Evolutionary conservation across 140 eudicot genomes (phyloP).

Genomic region (Stevia rebaudiana): DNA sequence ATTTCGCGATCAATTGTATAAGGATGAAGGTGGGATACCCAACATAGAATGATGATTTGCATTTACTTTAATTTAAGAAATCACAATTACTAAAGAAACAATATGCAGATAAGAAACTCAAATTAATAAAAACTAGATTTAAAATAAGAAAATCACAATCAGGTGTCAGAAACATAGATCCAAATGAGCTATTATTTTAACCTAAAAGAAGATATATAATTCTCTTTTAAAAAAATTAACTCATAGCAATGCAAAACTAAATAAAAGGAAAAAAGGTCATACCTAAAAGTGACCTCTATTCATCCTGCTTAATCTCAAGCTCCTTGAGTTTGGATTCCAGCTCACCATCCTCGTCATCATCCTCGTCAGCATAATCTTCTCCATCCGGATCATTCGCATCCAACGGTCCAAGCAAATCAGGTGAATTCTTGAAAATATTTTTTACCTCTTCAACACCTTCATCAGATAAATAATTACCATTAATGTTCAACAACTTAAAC

Average conservation of each 20-base stretch:
- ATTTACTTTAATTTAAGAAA: not conserved
- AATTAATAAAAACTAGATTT: not conserved
- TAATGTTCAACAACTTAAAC: constrained; percentile 46
- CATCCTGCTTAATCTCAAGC: constrained; percentile 46
- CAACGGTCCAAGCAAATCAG: constrained; percentile 50
- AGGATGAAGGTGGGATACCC: no score
- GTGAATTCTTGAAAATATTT: constrained; percentile 42
- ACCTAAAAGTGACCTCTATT: constrained; percentile 25
- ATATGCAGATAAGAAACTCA: not conserved
- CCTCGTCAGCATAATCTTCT: constrained; percentile 33
- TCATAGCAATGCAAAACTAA: constrained; percentile 1
- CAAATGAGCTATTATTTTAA: constrained; percentile 17
- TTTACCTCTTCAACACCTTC: constrained; percentile 75
- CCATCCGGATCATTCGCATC: constrained; percentile 66
- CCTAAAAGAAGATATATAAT: constrained; percentile 18
- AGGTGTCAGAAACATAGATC: constrained; percentile 19
- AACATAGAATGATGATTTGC: no score
- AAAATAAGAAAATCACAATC: constrained; percentile 5
- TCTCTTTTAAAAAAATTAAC: constrained; percentile 11
- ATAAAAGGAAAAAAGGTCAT: constrained; percentile 19
- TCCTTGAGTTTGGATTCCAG: constrained; percentile 46
- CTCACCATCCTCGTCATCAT: constrained; percentile 27
- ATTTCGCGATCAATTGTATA: no score
- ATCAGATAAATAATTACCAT: constrained; percentile 66
- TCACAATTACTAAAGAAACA: no score